Evolutionary conservation across 2,329 filamentous ascomycete genomes (phyloP).

Genomic region (Fusarium sp.): DNA sequence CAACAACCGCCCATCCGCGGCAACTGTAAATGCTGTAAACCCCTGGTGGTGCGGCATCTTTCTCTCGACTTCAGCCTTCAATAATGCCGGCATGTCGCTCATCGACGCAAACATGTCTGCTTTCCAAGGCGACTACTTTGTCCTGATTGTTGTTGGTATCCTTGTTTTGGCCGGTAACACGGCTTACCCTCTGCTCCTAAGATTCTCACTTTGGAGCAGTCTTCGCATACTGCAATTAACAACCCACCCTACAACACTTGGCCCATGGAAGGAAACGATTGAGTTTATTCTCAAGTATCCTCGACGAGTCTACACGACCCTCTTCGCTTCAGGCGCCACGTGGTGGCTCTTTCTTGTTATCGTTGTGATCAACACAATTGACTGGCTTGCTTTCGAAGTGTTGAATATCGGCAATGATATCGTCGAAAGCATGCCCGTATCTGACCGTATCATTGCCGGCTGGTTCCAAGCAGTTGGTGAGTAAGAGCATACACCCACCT

Average conservation of each 20-base stretch:
- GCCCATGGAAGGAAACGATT: slow-evolving; percentile 60
- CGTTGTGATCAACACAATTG: slow-evolving; percentile 67
- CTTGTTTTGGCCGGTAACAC: slow-evolving; percentile 74
- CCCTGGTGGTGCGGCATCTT: slow-evolving; percentile 77
- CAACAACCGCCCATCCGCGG: slow-evolving; percentile 59
- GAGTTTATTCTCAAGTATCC: slow-evolving; percentile 67
- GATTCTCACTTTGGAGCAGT: slow-evolving; percentile 67
- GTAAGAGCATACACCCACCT: slow-evolving; percentile 28
- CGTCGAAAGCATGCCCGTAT: slow-evolving; percentile 62
- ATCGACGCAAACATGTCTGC: slow-evolving; percentile 73
- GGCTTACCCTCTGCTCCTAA: slow-evolving; percentile 71
- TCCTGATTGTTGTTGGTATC: slow-evolving; percentile 64
- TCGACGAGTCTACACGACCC: slow-evolving; percentile 68
- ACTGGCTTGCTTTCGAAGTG: slow-evolving; percentile 74
- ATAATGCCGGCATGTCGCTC: slow-evolving; percentile 76
- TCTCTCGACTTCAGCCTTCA: slow-evolving; percentile 75
- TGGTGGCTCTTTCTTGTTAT: slow-evolving; percentile 74
- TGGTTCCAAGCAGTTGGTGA: slow-evolving; percentile 70
- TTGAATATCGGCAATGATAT: slow-evolving; percentile 71
- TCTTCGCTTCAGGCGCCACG: slow-evolving; percentile 72
- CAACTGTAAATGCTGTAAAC: slow-evolving; percentile 66
- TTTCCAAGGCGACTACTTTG: slow-evolving; percentile 64
- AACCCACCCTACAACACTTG: slow-evolving; percentile 52
- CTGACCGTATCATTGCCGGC: slow-evolving; percentile 69
- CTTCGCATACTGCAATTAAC: slow-evolving; percentile 55